Conservation (phyloP, 176 grass and related monocot genomes). For the Oryza longistaminata region DNA sequence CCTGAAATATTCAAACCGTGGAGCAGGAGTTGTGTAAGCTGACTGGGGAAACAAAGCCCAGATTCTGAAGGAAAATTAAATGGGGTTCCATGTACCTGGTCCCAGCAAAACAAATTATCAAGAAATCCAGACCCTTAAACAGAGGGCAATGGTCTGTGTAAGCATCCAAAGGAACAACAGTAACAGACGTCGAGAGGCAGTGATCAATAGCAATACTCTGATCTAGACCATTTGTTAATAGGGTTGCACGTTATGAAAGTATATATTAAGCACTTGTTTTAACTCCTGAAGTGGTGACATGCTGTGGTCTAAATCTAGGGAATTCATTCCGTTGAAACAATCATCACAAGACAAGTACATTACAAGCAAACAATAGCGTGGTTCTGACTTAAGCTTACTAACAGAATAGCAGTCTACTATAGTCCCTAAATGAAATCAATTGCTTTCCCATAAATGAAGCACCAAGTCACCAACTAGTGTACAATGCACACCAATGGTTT, state of each 20-base stretch:
- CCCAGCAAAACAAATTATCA: conserved; percentile 10
- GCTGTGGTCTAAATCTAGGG: not conserved
- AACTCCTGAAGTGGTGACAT: not conserved
- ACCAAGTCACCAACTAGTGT: not conserved
- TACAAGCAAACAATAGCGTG: not conserved
- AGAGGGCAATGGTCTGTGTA: conserved; percentile 42
- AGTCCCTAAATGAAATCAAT: not conserved
- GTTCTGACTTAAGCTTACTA: not conserved
- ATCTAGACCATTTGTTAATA: conserved; percentile 27
- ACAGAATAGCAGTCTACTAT: not conserved
- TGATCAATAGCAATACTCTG: not conserved
- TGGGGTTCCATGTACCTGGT: conserved; percentile 43
- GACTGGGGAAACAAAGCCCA: conserved; percentile 27
- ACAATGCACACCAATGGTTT: not conserved
- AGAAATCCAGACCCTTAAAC: conserved; percentile 37
- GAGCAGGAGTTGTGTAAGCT: conserved; percentile 39
- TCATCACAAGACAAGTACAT: not conserved
- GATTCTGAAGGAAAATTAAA: conserved; percentile 38
- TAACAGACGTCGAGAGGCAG: conserved; percentile 20
- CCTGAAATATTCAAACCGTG: conserved; percentile 47
- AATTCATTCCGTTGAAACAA: not conserved
- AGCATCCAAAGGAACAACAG: conserved; percentile 25
- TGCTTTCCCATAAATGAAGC: not conserved
- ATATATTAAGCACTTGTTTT: conserved; percentile 9
- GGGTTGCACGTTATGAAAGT: not conserved